phyloP scores from a whole-genome alignment of 495 filamentous ascomycete species.

The Hypomontagnella monticulosa region DNA sequence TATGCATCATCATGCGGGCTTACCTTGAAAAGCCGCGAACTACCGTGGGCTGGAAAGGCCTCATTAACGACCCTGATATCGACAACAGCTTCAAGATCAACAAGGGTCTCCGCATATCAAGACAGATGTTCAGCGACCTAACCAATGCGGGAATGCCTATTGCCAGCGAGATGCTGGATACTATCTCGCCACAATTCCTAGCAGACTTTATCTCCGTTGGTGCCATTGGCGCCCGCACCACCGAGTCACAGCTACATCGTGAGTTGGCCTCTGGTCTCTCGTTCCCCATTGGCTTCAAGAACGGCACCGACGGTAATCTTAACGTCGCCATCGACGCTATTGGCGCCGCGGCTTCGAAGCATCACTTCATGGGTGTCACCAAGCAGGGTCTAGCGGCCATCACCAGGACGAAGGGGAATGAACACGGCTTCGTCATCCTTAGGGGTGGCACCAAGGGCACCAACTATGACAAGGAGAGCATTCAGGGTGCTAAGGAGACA shows the following conservation, averaged over 20 bases:
- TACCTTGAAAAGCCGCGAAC: slow-evolving; percentile 99
- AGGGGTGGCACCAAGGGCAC: slow-evolving; percentile 92
- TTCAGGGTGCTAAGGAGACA: slow-evolving; percentile 79
- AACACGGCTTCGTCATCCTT: slow-evolving; percentile 96
- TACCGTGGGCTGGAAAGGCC: slow-evolving; percentile 99
- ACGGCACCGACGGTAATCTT: slow-evolving; percentile 95
- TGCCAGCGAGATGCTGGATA: slow-evolving; percentile 97
- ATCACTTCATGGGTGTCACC: slow-evolving; percentile 99
- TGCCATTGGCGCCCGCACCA: slow-evolving; percentile 96
- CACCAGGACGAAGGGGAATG: slow-evolving; percentile 89
- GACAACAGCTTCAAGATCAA: slow-evolving; percentile 98
- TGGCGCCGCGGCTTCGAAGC: slow-evolving; percentile 86
- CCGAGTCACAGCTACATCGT: slow-evolving; percentile 93
- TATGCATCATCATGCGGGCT: slow-evolving; percentile 95
- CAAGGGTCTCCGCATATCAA: slow-evolving; percentile 89
- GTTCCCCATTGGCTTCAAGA: slow-evolving; percentile 99
- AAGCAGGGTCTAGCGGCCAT: slow-evolving; percentile 97
- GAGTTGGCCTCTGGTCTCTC: slow-evolving; percentile 96
- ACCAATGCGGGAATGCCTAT: slow-evolving; percentile 89
- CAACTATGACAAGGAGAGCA: slow-evolving; percentile 89
- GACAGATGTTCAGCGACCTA: slow-evolving; percentile 90
- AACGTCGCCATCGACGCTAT: slow-evolving; percentile 97
- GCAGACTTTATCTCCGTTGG: slow-evolving; percentile 95
- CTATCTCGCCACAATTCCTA: slow-evolving; percentile 94
- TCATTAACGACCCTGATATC: slow-evolving; percentile 99